Evolutionary conservation across 2,329 filamentous ascomycete species (phyloP).

Genomic region (Apiospora kogelbergensis): DNA sequence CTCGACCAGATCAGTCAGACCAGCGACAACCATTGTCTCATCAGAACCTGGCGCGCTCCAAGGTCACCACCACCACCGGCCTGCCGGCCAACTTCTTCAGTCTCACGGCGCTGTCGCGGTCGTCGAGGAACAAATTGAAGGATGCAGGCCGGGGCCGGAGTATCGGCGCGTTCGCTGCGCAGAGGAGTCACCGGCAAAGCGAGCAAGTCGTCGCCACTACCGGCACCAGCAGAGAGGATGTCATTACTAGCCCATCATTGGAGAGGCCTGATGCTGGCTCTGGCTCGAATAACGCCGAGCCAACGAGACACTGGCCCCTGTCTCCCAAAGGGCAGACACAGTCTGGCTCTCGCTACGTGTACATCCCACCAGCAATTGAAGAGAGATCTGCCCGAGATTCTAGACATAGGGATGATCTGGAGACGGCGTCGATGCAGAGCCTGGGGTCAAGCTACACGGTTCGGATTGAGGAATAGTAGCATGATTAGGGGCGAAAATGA

Average conservation of each 20-base stretch:
- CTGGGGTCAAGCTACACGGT: not conserved
- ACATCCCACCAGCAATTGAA: constrained; percentile 3
- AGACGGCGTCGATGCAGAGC: not conserved
- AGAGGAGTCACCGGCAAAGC: not conserved
- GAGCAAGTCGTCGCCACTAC: not conserved
- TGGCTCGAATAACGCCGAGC: too few species aligned
- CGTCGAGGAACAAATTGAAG: not conserved
- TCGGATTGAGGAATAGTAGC: not conserved
- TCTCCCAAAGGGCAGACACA: not conserved
- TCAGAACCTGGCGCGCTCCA: not conserved
- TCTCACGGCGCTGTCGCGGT: constrained; percentile 1
- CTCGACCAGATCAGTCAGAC: too few species aligned
- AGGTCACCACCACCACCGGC: not conserved
- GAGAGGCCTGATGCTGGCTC: not conserved
- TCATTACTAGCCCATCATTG: not conserved
- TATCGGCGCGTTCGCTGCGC: not conserved
- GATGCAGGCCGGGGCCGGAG: not conserved
- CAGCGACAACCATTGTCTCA: not conserved
- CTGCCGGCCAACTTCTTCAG: constrained; percentile 6
- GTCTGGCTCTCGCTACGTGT: not conserved
- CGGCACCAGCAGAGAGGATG: too few species aligned
- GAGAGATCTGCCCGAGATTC: not conserved
- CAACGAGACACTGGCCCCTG: not conserved
- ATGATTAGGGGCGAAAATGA: too few species aligned
- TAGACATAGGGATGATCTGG: not conserved